These are phyloP conservation scores for Lactifluus subvellereus DNA, from an alignment of 768 basidiomycete genomes.

Conservation along the genomic window DNA sequence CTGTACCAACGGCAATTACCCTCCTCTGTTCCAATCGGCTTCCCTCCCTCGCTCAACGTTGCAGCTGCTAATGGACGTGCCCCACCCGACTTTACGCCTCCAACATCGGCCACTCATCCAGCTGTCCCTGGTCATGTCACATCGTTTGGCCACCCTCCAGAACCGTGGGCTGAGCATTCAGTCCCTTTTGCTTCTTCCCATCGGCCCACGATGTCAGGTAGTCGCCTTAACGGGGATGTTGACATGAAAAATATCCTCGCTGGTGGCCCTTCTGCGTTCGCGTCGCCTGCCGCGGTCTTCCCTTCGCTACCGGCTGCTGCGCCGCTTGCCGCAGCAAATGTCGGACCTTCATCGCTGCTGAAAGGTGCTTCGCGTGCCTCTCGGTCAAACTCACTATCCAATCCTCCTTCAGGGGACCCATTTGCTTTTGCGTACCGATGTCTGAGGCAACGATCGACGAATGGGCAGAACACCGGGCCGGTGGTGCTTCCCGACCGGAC, in stretches of 20 bases:
- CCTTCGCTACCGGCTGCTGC: constrained; percentile 26
- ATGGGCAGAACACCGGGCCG: constrained; percentile 21
- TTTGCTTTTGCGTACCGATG: constrained; percentile 29
- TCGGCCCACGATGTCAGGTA: constrained; percentile 30
- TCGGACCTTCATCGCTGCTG: constrained; percentile 21
- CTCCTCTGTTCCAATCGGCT: constrained; percentile 22
- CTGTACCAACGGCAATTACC: constrained; percentile 9
- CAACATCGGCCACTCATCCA: constrained; percentile 26
- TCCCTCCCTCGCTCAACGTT: constrained; percentile 25
- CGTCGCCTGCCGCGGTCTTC: constrained; percentile 32
- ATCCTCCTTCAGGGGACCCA: constrained; percentile 26
- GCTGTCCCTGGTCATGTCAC: constrained; percentile 27
- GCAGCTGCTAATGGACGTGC: constrained; percentile 22
- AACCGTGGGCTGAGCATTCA: constrained; percentile 19
- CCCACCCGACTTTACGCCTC: constrained; percentile 25
- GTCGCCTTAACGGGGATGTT: constrained; percentile 24
- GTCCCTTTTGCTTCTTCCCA: constrained; percentile 24
- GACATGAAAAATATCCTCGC: constrained; percentile 22
- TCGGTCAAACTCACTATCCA: constrained; percentile 33
- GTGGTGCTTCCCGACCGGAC: constrained; percentile 27
- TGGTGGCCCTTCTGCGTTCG: constrained; percentile 16
- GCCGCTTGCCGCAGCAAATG: constrained; percentile 15
- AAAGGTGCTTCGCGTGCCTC: constrained; percentile 26
- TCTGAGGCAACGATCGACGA: constrained; percentile 26
- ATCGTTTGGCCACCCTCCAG: constrained; percentile 30